Evolutionary conservation across 768 basidiomycete species (phyloP).

Genomic region (Lactifluus hygrophoroides): DNA sequence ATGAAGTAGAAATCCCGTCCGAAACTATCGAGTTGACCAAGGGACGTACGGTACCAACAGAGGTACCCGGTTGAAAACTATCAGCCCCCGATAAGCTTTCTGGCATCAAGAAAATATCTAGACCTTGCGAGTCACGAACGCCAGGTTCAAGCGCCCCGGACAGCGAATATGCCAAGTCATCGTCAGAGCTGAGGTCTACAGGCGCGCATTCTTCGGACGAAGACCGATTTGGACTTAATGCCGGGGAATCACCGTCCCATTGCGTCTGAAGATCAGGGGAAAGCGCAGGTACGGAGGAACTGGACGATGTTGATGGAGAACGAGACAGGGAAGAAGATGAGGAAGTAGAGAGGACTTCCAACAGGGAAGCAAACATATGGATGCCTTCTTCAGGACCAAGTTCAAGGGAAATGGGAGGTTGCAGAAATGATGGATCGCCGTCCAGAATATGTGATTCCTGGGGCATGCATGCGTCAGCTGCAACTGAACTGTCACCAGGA

Average conservation of each 20-base stretch:
- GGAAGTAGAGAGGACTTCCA: slow-evolving; percentile 24
- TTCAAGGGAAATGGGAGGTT: slow-evolving; percentile 16
- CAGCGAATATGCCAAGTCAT: neutral
- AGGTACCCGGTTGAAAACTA: slow-evolving; percentile 37
- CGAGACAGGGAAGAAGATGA: slow-evolving; percentile 29
- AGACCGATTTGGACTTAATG: slow-evolving; percentile 8
- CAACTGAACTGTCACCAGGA: neutral
- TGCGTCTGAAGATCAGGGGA: slow-evolving; percentile 16
- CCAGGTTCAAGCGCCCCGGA: neutral
- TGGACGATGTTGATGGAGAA: slow-evolving; percentile 25
- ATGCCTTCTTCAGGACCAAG: slow-evolving; percentile 26
- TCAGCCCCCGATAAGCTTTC: slow-evolving; percentile 17
- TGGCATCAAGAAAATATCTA: slow-evolving; percentile 12
- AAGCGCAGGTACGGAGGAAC: slow-evolving; percentile 21
- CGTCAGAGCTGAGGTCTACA: slow-evolving; percentile 4
- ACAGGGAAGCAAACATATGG: slow-evolving; percentile 28
- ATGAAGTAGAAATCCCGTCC: slow-evolving; percentile 7
- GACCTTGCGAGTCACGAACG: slow-evolving; percentile 5
- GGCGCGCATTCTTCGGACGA: slow-evolving; percentile 8
- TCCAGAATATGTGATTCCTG: slow-evolving; percentile 11
- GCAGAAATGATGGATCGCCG: neutral
- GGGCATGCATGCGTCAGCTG: neutral
- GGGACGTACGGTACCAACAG: slow-evolving; percentile 37
- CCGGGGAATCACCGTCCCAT: slow-evolving; percentile 4
- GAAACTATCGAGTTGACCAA: slow-evolving; percentile 18